Percentiles rank a stretch among this genome's conserved stretches.
phyloP scores from a whole-genome alignment of 148 eudicot species.

The Amaranthus palmeri region DNA sequence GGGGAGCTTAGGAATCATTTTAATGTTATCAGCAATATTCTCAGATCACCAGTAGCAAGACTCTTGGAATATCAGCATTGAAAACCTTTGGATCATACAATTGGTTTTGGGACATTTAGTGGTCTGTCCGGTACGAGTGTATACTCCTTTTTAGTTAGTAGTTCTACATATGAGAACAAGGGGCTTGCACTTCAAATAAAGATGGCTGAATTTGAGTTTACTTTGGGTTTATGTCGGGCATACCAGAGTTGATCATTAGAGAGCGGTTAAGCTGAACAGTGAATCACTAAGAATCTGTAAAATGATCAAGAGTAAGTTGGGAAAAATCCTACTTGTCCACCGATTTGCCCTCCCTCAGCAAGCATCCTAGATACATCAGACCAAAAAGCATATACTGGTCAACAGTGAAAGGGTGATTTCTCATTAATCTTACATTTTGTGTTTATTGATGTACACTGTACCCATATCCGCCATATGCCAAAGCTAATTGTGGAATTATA shows the following conservation, averaged over 20 bases:
- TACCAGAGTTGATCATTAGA: background rate
- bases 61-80: background rate
- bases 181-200: background rate
- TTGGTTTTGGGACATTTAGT: background rate
- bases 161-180: background rate
- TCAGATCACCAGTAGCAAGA: background rate
- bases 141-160: background rate
- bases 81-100: background rate
- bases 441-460: background rate
- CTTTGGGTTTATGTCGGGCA: background rate
- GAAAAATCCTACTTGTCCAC: background rate
- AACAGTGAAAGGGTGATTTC: background rate
- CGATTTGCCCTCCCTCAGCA: background rate
- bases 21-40: background rate
- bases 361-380: background rate
- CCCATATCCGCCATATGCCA: background rate
- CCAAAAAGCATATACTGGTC: background rate
- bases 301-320: background rate
- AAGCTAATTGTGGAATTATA: background rate
- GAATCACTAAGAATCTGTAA: background rate
- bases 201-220: background rate
- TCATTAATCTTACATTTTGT: background rate
- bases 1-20: background rate
- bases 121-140: background rate
- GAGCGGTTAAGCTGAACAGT: background rate